phyloP scores from a whole-genome alignment of 78 protist genomes.

The Dictyostelium purpureum region DNA sequence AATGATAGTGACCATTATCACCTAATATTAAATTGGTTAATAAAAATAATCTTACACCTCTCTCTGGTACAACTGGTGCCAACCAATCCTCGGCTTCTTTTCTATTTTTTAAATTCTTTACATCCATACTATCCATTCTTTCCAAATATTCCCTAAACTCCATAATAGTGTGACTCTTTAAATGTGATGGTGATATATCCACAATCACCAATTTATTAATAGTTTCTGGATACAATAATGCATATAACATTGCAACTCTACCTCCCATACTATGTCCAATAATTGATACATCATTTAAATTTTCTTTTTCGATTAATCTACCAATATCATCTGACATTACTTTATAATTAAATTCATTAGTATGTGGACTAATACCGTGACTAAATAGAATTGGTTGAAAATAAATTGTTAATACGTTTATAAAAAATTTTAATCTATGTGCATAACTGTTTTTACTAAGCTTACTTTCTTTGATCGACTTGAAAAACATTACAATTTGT shows the following conservation, averaged over 20 bases:
- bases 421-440: not conserved
- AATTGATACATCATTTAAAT: not conserved
- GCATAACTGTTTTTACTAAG: no score
- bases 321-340: constrained; percentile 35
- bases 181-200: constrained; percentile 38
- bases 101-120: not conserved
- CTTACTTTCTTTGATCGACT: constrained; percentile 75
- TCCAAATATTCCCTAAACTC: constrained; percentile 8
- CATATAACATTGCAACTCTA: constrained; percentile 50
- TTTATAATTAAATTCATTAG: constrained; percentile 4
- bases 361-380: constrained; percentile 55
- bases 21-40: constrained; percentile 9
- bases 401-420: no score
- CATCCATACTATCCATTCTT: constrained; percentile 33
- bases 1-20: constrained; percentile 4
- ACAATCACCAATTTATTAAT: constrained; percentile 28
- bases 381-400: not conserved
- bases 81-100: constrained; percentile 27
- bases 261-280: constrained; percentile 76
- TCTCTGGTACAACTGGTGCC: constrained; percentile 13
- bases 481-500: constrained; percentile 36
- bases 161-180: not conserved
- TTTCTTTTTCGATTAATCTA: not conserved
- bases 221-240: constrained; percentile 20
- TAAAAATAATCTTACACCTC: constrained; percentile 30